Evolutionary conservation across 1,139 yeast genomes (phyloP).

Genomic region (Yamadazyma conglobata): DNA sequence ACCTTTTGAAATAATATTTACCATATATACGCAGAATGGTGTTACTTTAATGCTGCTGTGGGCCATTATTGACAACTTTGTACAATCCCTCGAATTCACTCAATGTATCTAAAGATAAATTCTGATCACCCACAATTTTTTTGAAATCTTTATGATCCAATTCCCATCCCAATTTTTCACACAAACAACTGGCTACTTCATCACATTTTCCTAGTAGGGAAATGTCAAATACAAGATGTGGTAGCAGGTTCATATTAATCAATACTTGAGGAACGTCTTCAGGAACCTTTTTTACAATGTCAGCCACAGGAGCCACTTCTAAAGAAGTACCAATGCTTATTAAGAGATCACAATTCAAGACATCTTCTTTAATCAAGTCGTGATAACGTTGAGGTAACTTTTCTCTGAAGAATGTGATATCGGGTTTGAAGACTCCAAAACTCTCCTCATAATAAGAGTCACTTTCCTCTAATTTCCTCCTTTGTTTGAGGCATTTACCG

Average conservation of each 20-base stretch:
- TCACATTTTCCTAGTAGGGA: conserved; percentile 84
- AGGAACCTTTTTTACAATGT: conserved; percentile 74
- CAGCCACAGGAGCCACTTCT: conserved; percentile 95
- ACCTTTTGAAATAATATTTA: no score
- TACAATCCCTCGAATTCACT: conserved; percentile 25
- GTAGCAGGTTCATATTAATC: conserved; percentile 78
- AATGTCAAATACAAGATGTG: conserved; percentile 77
- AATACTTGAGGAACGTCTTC: conserved; percentile 76
- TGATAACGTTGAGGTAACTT: conserved; percentile 75
- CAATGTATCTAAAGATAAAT: conserved; percentile 18
- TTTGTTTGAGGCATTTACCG: conserved; percentile 54
- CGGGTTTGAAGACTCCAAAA: conserved; percentile 93
- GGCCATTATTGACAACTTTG: conserved; percentile 1
- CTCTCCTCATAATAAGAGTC: conserved; percentile 35
- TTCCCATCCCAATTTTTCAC: conserved; percentile 63
- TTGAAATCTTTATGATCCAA: conserved; percentile 49
- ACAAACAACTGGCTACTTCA: conserved; percentile 70
- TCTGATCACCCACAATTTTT: conserved; percentile 19
- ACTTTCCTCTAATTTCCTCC: conserved; percentile 30
- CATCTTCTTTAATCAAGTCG: conserved; percentile 54
- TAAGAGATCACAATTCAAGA: conserved; percentile 70
- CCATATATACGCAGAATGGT: no score
- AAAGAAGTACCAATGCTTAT: conserved; percentile 91
- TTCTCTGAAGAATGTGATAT: conserved; percentile 93
- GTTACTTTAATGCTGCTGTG: no score